These are phyloP conservation scores for Boletus subparvulus DNA, from an alignment of 768 basidiomycete genomes.

Conservation along the genomic window DNA sequence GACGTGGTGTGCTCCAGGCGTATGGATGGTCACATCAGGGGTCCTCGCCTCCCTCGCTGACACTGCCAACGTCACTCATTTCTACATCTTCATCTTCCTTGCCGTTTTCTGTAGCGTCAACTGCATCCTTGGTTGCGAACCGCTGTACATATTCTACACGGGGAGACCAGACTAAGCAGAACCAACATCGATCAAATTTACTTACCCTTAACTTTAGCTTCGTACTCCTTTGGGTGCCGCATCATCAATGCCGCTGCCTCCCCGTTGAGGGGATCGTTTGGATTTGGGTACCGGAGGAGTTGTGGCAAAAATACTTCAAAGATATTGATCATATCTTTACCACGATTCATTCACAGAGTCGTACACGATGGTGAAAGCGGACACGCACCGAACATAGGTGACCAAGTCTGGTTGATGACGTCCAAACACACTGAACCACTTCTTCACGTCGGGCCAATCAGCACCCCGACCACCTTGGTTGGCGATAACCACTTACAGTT, in stretches of 20 bases:
- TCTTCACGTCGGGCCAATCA: conserved; percentile 40
- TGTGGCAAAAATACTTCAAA: conserved; percentile 98
- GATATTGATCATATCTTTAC: conserved; percentile 96
- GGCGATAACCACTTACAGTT: conserved; percentile 64
- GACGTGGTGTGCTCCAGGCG: conserved; percentile 13
- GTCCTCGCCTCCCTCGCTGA: conserved; percentile 60
- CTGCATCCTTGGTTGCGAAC: conserved; percentile 88
- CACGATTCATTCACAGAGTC: conserved; percentile 1
- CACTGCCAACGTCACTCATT: conserved; percentile 86
- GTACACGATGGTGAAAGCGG: not conserved
- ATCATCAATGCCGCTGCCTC: conserved; percentile 97
- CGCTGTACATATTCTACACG: conserved; percentile 90
- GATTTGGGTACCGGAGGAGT: conserved; percentile 95
- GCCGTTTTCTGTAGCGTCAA: conserved; percentile 65
- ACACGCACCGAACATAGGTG: conserved; percentile 95
- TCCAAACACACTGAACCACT: conserved; percentile 98
- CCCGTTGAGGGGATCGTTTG: conserved; percentile 96
- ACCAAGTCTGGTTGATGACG: conserved; percentile 99
- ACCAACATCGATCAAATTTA: not conserved
- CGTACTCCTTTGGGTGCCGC: conserved; percentile 96
- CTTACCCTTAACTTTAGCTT: conserved; percentile 88
- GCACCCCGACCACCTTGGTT: conserved; percentile 2
- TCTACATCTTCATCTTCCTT: conserved; percentile 76
- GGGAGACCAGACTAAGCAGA: not conserved
- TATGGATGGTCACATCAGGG: conserved; percentile 27